Evolutionary conservation across 495 filamentous ascomycete species (phyloP), one percentile per base, ranked within the genome.

Genomic region (Aspergillus bertholletiae): DNA sequence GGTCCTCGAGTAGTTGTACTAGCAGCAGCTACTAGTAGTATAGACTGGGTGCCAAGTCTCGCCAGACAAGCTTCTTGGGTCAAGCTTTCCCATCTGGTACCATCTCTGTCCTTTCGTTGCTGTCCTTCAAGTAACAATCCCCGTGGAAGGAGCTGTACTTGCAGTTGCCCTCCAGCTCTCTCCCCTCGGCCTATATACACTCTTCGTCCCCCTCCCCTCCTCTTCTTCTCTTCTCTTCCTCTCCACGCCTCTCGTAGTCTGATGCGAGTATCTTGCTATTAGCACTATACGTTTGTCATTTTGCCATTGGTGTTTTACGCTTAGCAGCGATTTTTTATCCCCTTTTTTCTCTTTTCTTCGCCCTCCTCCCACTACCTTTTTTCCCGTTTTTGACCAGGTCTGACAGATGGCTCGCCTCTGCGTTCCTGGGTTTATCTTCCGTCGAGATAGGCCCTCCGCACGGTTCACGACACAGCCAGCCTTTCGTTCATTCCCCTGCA

Each of bases 191-290:
- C 5, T 28, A 28, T n/a, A 37, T 5, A 3, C 7, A 32, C 30
- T 32, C 6, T n/a, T n/a, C 34, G 5, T n/a, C 34, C 13, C 34
- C 13, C 7, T 37, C 17, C 34, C 2, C 13, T 37, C 34, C 30
- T 55, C 41, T 22, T 51, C 49, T 28, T 57, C 51, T 40, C 28
- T 22, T 52, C 28, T 43, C 50, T 45, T 53, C 39, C 30, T 45
- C 35, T 47, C 34, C 46, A 51, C 55, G 21, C 40, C 41, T 51
- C 23, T 64, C 55, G 55, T 58, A 20, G 46, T 55, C 61, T 54
- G 53, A 64, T 57, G 45, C 53, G 58, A 61, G 61, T 59, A 56
- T 46, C 50, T 53, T 62, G 53, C 27, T 40, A 37, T 49, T 30
- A 47, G 56, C 60, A 46, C 26, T 51, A 13, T 51, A 49, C 54